Base-by-base conservation (phyloP, 31 red algal species). In the Odonthalia washingtoniensis region DNA sequence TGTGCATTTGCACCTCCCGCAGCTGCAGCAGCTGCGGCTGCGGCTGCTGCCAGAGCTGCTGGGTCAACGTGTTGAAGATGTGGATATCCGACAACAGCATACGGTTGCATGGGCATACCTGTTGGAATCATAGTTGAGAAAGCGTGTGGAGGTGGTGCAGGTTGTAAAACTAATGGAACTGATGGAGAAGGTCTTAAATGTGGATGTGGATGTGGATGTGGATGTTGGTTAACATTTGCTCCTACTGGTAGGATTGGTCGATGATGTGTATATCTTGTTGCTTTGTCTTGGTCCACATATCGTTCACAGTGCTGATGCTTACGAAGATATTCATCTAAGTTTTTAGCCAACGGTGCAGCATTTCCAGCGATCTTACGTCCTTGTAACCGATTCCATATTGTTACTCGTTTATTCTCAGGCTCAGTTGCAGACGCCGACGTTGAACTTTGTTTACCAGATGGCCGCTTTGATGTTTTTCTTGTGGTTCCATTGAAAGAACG, bases 331-430 rank as follows among this genome's bases (percentile, higher is more conserved):
- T 82, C 86, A 40, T 84, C 87, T 34, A 98, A 82, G 74, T 98
- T 98, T 70, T 89, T 89, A 24, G 49, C 41, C 38, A 93, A 80
- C 16, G 96, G 96, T 30, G 96, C 96, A 46, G 96, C 96, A 65
- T 93, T 93, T 43, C 96, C 96, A 37, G 96, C 96, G 70, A 98
- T 98, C 76, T 98, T 98, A 45, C 96, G 90, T 28, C 90, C 88
- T 68, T 98, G 88, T 5, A 83, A 42, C 52, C 93, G 83, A 83
- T 98, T 98, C 96, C 96, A 98, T 34, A 98, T 98, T 60, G 96
- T 98, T 45, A 98, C 92, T 61, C 92, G 95, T 52, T 94, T 87
- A 28, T 88, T 83, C 40, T 91, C 88, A 79, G 84, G 91, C 12
- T 57, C 49, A 57, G 12, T 21, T 9, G 49, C 9, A 57, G 49